Evolutionary conservation across 2,329 filamentous ascomycete genomes (phyloP), one percentile per base, ranked within the genome.

Genomic region (Fusarium solani-melongenae): DNA sequence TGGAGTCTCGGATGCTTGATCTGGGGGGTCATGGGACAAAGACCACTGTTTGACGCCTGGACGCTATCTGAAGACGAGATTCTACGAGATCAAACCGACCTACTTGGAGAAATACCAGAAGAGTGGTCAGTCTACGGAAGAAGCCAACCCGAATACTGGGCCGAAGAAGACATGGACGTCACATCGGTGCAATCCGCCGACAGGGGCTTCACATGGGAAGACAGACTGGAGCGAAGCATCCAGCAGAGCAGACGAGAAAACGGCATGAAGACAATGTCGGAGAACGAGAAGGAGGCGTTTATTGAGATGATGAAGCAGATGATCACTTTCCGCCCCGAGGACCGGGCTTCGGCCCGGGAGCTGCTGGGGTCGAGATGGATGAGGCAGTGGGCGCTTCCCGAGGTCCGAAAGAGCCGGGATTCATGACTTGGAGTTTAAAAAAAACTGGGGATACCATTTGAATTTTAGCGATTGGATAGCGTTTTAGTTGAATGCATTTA

Each of bases 1-100:
- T 76, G 74, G 74, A 76, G 71, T 15, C 64, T 76, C n/a, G 74
- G 69, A 12, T 76, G 74, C 58, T 64, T 72, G 10, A 68, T 76
- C 9, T 76, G 74, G 74, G 75, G 64, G 3, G 58, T 75, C 17
- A 62, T 76, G 34, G 74, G 69, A 31, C 69, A 76, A 20, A 53
- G 65, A 15, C 70, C 74, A 10, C 51, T 76, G 5, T 76, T 76
- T n/a, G 74, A 76, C n/a, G 67, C 72, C n/a, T 73, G 67, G 73
- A 64, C 61, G 0, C 27, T 73, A 0, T 71, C 72, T 4, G 73
- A 75, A 62, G 73, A 75, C 5, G 65, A 75, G 12, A 71, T 75
- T 8, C 67, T 75, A 5, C 70, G 71, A 6, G 73, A 75, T 22
- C 73, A 75, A 3, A 65, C 59, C 3, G 72, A 75, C 27, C 70